Percentiles rank a stretch among this genome's conserved stretches.
phyloP scores from a whole-genome alignment of 495 filamentous ascomycete genomes.

The Talaromyces thailandensis region DNA sequence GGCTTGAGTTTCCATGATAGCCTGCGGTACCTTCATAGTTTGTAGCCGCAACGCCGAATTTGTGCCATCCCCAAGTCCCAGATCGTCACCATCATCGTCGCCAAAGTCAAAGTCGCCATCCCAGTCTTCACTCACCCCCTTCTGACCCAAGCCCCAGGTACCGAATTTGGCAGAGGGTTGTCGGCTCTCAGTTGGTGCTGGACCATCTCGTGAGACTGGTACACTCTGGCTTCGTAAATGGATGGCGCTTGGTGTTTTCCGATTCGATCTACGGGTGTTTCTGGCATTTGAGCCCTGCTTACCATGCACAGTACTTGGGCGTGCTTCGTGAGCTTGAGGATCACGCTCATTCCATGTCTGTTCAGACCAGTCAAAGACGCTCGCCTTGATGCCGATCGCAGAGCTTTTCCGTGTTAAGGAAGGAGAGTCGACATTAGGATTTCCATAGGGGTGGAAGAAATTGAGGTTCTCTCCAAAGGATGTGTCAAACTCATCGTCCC shows the following conservation, averaged over 20 bases:
- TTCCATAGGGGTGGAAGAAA: not conserved
- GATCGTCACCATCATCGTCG: slow-evolving; percentile 31
- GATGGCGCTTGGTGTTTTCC: slow-evolving; percentile 65
- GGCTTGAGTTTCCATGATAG: slow-evolving; percentile 77
- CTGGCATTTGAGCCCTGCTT: slow-evolving; percentile 69
- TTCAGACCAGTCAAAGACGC: slow-evolving; percentile 84
- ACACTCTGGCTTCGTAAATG: slow-evolving; percentile 94
- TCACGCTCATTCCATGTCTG: slow-evolving; percentile 46
- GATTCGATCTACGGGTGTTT: slow-evolving; percentile 63
- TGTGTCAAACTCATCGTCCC: not conserved
- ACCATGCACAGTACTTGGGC: slow-evolving; percentile 84
- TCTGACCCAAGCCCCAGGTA: slow-evolving; percentile 78
- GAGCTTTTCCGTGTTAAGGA: slow-evolving; percentile 17
- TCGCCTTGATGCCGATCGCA: slow-evolving; percentile 10
- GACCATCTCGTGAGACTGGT: slow-evolving; percentile 65
- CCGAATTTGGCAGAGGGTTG: slow-evolving; percentile 71
- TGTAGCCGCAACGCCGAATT: slow-evolving; percentile 3
- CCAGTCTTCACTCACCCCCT: slow-evolving; percentile 76
- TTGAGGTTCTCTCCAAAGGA: not conserved
- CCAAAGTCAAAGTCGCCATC: slow-evolving; percentile 78
- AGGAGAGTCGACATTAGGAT: not conserved
- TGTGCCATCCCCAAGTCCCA: slow-evolving; percentile 14
- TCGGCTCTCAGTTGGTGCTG: slow-evolving; percentile 40
- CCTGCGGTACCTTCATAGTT: slow-evolving; percentile 67
- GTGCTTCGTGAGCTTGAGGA: slow-evolving; percentile 42